phyloP scores from a whole-genome alignment of 805 yeast genomes.

The Saccharomyces jurei region DNA sequence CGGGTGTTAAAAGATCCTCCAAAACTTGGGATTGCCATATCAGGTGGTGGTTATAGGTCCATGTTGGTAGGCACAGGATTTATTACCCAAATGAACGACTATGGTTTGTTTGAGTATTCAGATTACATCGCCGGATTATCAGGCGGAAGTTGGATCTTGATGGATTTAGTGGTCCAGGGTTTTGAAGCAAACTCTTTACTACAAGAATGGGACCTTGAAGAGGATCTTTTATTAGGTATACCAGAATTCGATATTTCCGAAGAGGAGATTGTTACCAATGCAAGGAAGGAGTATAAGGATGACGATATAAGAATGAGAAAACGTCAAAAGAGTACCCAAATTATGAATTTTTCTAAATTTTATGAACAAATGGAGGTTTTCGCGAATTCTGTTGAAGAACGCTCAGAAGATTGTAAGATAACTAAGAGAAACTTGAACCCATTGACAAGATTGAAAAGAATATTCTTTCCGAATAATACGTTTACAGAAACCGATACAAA shows the following conservation, averaged over 20 bases:
- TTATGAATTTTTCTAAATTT: conserved; percentile 14
- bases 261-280: conserved; percentile 15
- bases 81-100: conserved; percentile 19
- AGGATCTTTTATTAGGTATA: conserved; percentile 47
- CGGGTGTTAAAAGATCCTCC: conserved; percentile 20
- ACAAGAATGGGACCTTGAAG: conserved; percentile 36
- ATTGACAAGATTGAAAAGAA: conserved; percentile 9
- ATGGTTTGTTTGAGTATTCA: conserved; percentile 45
- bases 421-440: conserved; percentile 12
- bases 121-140: conserved; percentile 58
- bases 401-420: neutral
- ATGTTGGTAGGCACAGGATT: conserved; percentile 31
- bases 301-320: neutral
- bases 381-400: conserved; percentile 5
- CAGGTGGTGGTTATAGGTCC: conserved; percentile 35
- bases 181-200: conserved; percentile 30
- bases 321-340: neutral
- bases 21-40: conserved; percentile 31
- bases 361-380: conserved; percentile 14
- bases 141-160: conserved; percentile 67
- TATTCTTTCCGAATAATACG: conserved; percentile 9
- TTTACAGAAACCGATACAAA: conserved; percentile 7
- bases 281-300: neutral
- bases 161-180: conserved; percentile 37
- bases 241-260: conserved; percentile 41